phyloP scores from a whole-genome alignment of 1,284 basidiomycete species.

The Cryptococcus maquisensis region DNA sequence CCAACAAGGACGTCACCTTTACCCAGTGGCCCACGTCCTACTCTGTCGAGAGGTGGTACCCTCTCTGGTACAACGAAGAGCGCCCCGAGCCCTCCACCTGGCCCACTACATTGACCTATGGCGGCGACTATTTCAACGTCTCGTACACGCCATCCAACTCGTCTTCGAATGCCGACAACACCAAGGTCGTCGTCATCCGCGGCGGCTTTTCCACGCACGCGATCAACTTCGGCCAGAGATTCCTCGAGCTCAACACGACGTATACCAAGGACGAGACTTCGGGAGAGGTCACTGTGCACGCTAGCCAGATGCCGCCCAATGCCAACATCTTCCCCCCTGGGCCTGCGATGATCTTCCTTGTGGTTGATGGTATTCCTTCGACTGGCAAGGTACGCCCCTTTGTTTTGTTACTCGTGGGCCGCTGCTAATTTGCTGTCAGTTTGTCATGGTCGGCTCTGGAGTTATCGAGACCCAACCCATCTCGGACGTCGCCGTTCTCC shows the following conservation, averaged over 20 bases:
- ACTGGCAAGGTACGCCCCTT: slow-evolving; percentile 54
- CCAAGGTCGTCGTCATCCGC: slow-evolving; percentile 75
- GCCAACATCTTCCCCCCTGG: slow-evolving; percentile 81
- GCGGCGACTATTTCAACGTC: slow-evolving; percentile 76
- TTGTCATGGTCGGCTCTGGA: slow-evolving; percentile 73
- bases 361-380: slow-evolving; percentile 76
- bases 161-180: slow-evolving; percentile 54
- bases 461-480: slow-evolving; percentile 65
- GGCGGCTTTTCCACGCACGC: slow-evolving; percentile 91
- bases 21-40: slow-evolving; percentile 43
- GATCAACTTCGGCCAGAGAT: slow-evolving; percentile 59
- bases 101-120: slow-evolving; percentile 53
- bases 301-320: slow-evolving; percentile 75
- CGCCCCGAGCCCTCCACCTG: slow-evolving; percentile 57
- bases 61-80: slow-evolving; percentile 56
- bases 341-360: slow-evolving; percentile 74
- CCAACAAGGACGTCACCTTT: slow-evolving; percentile 68
- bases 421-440: slow-evolving; percentile 54
- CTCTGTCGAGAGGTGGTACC: slow-evolving; percentile 48
- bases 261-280: slow-evolving; percentile 68
- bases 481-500: slow-evolving; percentile 54
- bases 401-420: background rate
- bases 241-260: slow-evolving; percentile 68
- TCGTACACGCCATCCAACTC: slow-evolving; percentile 57
- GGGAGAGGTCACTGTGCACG: slow-evolving; percentile 72